phyloP scores from a whole-genome alignment of 805 yeast species.

The Brettanomyces custersianus region DNA sequence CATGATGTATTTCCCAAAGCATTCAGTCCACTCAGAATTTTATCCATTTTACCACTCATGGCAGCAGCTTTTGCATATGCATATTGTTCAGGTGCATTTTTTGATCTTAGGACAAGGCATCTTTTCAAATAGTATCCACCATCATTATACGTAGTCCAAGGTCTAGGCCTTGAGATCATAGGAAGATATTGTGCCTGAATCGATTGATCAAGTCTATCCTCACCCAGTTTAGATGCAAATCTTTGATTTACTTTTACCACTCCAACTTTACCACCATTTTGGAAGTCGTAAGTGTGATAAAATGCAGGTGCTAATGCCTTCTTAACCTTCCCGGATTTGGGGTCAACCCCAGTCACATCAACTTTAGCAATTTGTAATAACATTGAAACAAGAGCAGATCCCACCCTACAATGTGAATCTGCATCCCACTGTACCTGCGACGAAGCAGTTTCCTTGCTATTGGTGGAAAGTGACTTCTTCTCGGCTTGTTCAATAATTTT shows the following conservation, averaged over 20 bases:
- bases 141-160: slow-evolving; percentile 72
- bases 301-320: slow-evolving; percentile 82
- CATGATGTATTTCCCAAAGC: slow-evolving; percentile 84
- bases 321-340: slow-evolving; percentile 60
- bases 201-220: slow-evolving; percentile 53
- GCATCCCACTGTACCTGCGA: slow-evolving; percentile 20
- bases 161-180: slow-evolving; percentile 84
- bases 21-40: slow-evolving; percentile 72
- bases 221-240: slow-evolving; percentile 56
- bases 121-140: slow-evolving; percentile 79
- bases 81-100: slow-evolving; percentile 78
- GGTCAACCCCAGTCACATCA: slow-evolving; percentile 72
- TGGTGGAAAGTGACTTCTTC: slow-evolving; percentile 7
- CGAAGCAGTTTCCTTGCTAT: slow-evolving; percentile 9
- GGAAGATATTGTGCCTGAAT: slow-evolving; percentile 81
- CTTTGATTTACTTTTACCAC: slow-evolving; percentile 67
- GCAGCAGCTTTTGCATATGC: slow-evolving; percentile 87
- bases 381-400: slow-evolving; percentile 68
- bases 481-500: slow-evolving; percentile 20
- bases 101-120: slow-evolving; percentile 61
- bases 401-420: slow-evolving; percentile 52
- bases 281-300: slow-evolving; percentile 77
- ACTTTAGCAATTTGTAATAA: slow-evolving; percentile 78
- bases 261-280: slow-evolving; percentile 72
- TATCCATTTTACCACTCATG: slow-evolving; percentile 51